Conservation (phyloP, 495 filamentous ascomycete genomes). For the Endocarpon pusillum region DNA sequence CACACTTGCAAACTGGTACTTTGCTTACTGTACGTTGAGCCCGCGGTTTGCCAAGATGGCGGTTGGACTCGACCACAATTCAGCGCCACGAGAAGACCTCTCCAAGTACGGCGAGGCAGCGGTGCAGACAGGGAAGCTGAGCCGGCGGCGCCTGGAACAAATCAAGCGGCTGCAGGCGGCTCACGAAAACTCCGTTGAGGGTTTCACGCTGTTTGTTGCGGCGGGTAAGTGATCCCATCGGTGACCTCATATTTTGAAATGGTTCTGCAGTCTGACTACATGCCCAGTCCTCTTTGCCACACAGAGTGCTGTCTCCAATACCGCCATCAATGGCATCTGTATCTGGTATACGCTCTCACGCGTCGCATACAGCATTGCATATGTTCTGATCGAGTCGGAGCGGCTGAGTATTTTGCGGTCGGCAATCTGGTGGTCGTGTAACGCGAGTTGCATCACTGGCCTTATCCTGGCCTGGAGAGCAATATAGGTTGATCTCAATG, state of each 20-base stretch:
- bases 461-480: conserved; percentile 16
- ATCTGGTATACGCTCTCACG: conserved; percentile 27
- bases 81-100: conserved; percentile 27
- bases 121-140: conserved; percentile 32
- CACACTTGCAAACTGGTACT: conserved; percentile 28
- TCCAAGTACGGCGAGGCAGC: conserved; percentile 26
- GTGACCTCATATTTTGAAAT: neutral
- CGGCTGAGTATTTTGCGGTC: conserved; percentile 23
- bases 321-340: conserved; percentile 25
- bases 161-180: conserved; percentile 30
- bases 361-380: conserved; percentile 21
- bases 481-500: too few species aligned
- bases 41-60: conserved; percentile 25
- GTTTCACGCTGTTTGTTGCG: conserved; percentile 28
- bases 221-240: conserved; percentile 14
- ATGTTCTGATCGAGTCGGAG: conserved; percentile 22
- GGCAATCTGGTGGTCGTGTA: conserved; percentile 29
- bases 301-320: conserved; percentile 19
- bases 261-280: conserved; percentile 2
- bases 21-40: conserved; percentile 27
- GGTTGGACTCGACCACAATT: conserved; percentile 32
- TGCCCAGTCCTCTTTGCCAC: conserved; percentile 15
- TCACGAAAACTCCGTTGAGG: conserved; percentile 31
- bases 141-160: conserved; percentile 22
- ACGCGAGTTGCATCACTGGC: conserved; percentile 22